Percentiles rank a stretch among this genome's conserved stretches.
phyloP scores from a whole-genome alignment of 2,329 filamentous ascomycete species.

The Stenocarpella maydis region DNA sequence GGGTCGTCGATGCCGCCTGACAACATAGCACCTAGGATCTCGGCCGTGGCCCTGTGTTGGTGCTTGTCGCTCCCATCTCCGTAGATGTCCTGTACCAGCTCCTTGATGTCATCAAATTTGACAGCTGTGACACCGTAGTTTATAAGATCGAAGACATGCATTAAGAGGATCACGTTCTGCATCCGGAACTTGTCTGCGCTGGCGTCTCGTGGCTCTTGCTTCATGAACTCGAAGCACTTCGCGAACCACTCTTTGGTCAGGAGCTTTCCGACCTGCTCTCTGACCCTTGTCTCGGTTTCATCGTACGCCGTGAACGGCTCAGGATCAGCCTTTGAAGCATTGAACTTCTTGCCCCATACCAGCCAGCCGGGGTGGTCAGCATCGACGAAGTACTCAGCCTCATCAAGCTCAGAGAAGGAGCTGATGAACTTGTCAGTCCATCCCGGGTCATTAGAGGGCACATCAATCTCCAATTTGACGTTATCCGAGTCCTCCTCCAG shows the following conservation, averaged over 20 bases:
- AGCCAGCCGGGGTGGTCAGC: slow-evolving; percentile 95
- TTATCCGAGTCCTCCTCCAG: slow-evolving; percentile 79
- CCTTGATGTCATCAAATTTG: slow-evolving; percentile 87
- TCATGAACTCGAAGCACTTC: slow-evolving; percentile 90
- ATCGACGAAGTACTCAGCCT: slow-evolving; percentile 89
- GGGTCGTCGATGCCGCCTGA: slow-evolving; percentile 82
- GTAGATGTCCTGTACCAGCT: slow-evolving; percentile 79
- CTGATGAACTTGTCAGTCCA: slow-evolving; percentile 84
- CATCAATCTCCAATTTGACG: slow-evolving; percentile 78
- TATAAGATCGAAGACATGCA: slow-evolving; percentile 90
- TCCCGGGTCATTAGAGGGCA: slow-evolving; percentile 75
- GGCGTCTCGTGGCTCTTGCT: slow-evolving; percentile 90
- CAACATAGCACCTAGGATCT: slow-evolving; percentile 88
- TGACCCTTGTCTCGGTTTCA: slow-evolving; percentile 75
- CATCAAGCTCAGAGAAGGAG: slow-evolving; percentile 73
- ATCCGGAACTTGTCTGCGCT: slow-evolving; percentile 88
- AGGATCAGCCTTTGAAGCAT: slow-evolving; percentile 78
- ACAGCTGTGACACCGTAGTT: slow-evolving; percentile 79
- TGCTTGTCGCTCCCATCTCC: slow-evolving; percentile 97
- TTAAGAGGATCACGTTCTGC: slow-evolving; percentile 84
- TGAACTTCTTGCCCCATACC: slow-evolving; percentile 90
- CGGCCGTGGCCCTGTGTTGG: slow-evolving; percentile 93
- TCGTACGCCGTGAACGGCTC: slow-evolving; percentile 77
- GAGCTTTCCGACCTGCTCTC: slow-evolving; percentile 80
- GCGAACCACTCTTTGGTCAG: slow-evolving; percentile 87